These are phyloP conservation scores for Teratosphaeriaceae sp. DNA, from an alignment of 2,329 filamentous ascomycete species.

Conservation along the genomic window DNA sequence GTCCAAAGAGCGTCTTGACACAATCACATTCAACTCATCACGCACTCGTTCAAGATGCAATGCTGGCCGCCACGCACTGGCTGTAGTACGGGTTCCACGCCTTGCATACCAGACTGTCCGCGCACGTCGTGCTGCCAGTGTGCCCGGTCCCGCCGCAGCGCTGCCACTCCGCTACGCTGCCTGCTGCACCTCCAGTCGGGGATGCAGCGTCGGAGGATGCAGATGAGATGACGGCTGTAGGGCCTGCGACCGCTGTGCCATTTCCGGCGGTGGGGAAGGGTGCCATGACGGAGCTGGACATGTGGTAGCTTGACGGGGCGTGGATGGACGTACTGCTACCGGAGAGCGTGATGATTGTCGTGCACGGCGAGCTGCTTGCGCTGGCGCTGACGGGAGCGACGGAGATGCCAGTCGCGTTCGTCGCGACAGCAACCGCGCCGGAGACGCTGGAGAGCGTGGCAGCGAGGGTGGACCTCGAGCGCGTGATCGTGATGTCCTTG, in stretches of 20 bases:
- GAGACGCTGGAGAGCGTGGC: not conserved
- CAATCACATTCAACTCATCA: no score
- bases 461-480: not conserved
- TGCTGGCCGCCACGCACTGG: no score
- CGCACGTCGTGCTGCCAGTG: constrained; percentile 29
- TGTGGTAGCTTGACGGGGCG: not conserved
- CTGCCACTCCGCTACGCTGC: constrained; percentile 19
- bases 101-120: constrained; percentile 27
- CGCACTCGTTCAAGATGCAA: no score
- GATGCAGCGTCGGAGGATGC: constrained; percentile 26
- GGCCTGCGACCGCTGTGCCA: constrained; percentile 1
- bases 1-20: no score
- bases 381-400: not conserved
- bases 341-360: constrained; percentile 4
- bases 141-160: constrained; percentile 32
- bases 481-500: constrained; percentile 3
- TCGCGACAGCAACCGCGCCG: not conserved
- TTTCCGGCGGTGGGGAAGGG: not conserved
- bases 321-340: constrained; percentile 1
- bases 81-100: constrained; percentile 31
- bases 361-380: constrained; percentile 3
- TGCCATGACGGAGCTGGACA: not conserved
- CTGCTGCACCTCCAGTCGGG: constrained; percentile 8
- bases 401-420: not conserved
- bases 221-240: constrained; percentile 17